Base-by-base conservation (phyloP, 2,329 filamentous ascomycete genomes). In the Pyrenochaeta sp. region DNA sequence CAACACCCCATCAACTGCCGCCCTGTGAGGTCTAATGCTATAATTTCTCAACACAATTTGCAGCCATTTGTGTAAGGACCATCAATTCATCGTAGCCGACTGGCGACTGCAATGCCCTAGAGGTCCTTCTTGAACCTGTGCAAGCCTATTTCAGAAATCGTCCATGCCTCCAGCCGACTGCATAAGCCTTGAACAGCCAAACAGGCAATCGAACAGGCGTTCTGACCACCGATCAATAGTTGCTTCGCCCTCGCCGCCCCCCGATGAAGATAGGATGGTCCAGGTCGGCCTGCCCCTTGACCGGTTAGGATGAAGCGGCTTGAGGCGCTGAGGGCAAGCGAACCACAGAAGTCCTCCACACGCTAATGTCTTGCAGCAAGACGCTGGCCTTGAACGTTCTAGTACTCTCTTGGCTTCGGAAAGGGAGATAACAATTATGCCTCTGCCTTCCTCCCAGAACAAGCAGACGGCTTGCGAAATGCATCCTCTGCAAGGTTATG, bases 351-450 rank as follows among this genome's bases (percentile, higher is more conserved):
- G 42, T 54, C 45, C 51, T 64, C 52, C 56, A 59, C 55, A 62
- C 42, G 42, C 42, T 44, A 27, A 19, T 44, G 42, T 44, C 42
- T 44, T 44, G 42, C 56, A 51, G 55, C 50, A 65, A 56, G 36
- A 43, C 37, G n/a, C 22, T 43, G 9, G 10, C 40, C 40, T 6
- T 43, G 32, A 49, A 43, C 53, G 43, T 28, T 56, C 61, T 56
- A 36, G 34, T 40, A 19, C 39, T 43, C 42, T 44, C 24, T 59
- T 55, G 40, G 54, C 54, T 34, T 22, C 45, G 46, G 52, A 61
- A 62, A 72, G 68, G 69, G 71, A 73, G 69, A 72, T 70, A 63
- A 67, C 58, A 32, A 56, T 61, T 57, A 66, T 65, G 68, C 67
- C 67, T 58, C 49, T 50, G 60, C 58, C 48, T 51, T 54, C 56